A percentile compares a stretch with the other conserved stretches of the same genome.
Conservation (phyloP, 225 moss, liverwort and hornwort genomes). For the Anthoceros angustus region DNA sequence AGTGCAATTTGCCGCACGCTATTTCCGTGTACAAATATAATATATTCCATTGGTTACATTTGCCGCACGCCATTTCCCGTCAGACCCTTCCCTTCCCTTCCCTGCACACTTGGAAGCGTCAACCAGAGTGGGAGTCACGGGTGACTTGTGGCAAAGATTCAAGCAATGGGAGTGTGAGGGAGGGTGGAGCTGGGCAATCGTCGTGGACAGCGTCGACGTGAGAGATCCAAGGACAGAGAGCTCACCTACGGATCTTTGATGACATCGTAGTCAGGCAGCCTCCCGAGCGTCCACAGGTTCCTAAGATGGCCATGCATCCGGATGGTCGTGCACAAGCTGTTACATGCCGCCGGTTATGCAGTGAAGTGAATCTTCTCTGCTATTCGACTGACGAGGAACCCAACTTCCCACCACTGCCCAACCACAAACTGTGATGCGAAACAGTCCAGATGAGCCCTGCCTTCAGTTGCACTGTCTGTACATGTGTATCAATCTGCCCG, state of each 20-base stretch:
- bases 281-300: constrained; percentile 97
- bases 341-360: constrained; percentile 2
- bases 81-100: no score
- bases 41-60: no score
- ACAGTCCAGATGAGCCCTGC: constrained; percentile 14
- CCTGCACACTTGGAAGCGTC: no score
- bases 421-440: not conserved
- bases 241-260: constrained; percentile 93
- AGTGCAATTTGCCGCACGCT: no score
- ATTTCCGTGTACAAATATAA: no score
- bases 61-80: no score
- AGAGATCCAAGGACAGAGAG: not conserved
- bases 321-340: constrained; percentile 69
- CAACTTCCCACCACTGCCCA: constrained; percentile 4
- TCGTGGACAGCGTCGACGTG: not conserved
- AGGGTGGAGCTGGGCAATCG: constrained; percentile 6
- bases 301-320: constrained; percentile 95
- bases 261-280: constrained; percentile 84
- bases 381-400: not conserved
- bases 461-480: no score
- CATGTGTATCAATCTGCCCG: no score
- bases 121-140: not conserved
- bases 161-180: not conserved
- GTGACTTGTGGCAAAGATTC: no score
- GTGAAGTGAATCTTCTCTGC: no score